Evolutionary conservation across 768 basidiomycete genomes (phyloP).

Genomic region (Gymnopilus dilepis): DNA sequence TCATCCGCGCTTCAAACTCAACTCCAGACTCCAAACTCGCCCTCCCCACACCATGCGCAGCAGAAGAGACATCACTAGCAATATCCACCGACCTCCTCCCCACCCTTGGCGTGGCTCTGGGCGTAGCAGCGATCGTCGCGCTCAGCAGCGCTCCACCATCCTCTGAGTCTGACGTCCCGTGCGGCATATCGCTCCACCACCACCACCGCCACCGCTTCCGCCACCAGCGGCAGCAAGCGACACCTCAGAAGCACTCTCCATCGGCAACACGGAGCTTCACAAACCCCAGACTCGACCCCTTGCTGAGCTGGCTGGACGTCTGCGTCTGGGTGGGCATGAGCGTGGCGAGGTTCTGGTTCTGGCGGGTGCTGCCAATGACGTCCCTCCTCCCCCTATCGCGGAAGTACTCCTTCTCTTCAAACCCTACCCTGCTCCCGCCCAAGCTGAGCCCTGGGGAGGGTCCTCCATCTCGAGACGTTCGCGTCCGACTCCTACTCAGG

Average conservation of each 20-base stretch:
- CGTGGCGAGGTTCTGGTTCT: background rate
- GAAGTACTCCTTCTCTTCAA: background rate
- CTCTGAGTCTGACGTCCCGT: background rate
- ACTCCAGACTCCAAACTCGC: slow-evolving; percentile 17
- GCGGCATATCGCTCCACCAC: background rate
- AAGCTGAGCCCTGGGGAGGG: too few species aligned
- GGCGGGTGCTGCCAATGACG: background rate
- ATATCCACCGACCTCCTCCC: slow-evolving; percentile 1
- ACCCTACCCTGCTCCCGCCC: background rate
- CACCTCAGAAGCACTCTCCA: slow-evolving; percentile 10
- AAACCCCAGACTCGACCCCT: slow-evolving; percentile 51
- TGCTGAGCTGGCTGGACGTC: slow-evolving; percentile 45
- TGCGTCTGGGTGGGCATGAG: too few species aligned
- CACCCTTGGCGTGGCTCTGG: too few species aligned
- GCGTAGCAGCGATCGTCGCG: background rate
- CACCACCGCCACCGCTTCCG: slow-evolving; percentile 3
- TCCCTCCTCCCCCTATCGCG: background rate
- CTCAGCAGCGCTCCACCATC: background rate
- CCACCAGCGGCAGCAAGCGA: background rate
- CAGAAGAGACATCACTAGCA: too few species aligned
- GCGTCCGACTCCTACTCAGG: background rate
- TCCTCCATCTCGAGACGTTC: background rate
- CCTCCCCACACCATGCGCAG: slow-evolving; percentile 3
- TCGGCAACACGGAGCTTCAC: slow-evolving; percentile 36
- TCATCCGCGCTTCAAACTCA: background rate